These are phyloP conservation scores for Tolypocladium tropicale DNA, from an alignment of 2,329 filamentous ascomycete genomes.

Conservation along the genomic window DNA sequence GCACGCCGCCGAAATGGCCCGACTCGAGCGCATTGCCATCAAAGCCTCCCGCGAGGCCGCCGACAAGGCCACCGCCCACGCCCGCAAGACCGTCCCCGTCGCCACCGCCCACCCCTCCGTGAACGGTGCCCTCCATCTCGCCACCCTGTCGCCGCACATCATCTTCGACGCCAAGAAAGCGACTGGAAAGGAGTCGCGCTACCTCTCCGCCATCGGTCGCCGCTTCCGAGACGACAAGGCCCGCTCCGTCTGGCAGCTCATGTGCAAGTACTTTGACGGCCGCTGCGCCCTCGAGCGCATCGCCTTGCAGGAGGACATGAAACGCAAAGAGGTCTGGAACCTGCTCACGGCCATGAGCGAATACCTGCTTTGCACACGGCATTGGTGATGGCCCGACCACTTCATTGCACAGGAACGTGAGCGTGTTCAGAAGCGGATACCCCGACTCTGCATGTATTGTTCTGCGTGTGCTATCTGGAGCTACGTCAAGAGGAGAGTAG, in stretches of 20 bases:
- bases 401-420: too few relatives aligned
- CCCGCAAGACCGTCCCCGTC: constrained; percentile 36
- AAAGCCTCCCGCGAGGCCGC: constrained; percentile 44
- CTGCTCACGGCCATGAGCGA: constrained; percentile 56
- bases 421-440: too few relatives aligned
- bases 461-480: not conserved
- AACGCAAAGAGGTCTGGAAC: constrained; percentile 70
- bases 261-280: constrained; percentile 84
- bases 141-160: constrained; percentile 49
- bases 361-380: constrained; percentile 55
- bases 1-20: constrained; percentile 50
- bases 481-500: not conserved
- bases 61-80: constrained; percentile 45
- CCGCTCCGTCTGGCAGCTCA: constrained; percentile 57
- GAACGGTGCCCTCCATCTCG: constrained; percentile 48
- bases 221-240: constrained; percentile 47
- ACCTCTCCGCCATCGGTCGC: constrained; percentile 48
- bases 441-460: not conserved
- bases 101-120: constrained; percentile 44
- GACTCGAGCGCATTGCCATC: constrained; percentile 46
- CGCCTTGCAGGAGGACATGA: constrained; percentile 73
- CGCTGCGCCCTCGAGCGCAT: constrained; percentile 77
- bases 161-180: constrained; percentile 72
- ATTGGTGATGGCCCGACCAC: constrained; percentile 49
- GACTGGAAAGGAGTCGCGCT: constrained; percentile 67